Conservation (phyloP, 495 filamentous ascomycete species). For the Neurospora sp. region DNA sequence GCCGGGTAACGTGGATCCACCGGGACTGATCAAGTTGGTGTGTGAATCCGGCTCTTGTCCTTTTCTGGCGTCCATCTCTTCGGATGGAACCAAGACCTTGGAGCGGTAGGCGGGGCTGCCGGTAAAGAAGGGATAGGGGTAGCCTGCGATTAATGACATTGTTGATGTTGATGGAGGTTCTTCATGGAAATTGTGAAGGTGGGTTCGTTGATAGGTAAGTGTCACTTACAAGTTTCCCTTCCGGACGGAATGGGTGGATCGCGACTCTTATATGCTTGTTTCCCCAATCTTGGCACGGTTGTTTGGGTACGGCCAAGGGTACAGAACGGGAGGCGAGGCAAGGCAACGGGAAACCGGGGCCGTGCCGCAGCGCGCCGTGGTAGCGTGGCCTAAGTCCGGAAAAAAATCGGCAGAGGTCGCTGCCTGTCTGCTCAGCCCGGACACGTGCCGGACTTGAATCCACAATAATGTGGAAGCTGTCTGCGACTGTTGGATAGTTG, state of each 20-base stretch:
- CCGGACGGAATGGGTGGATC: neutral
- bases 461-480: neutral
- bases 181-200: neutral
- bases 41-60: neutral
- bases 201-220: neutral
- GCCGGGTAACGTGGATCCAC: neutral
- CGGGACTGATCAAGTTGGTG: neutral
- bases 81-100: neutral
- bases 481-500: neutral
- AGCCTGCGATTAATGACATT: neutral
- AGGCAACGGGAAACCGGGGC: neutral
- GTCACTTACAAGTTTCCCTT: neutral
- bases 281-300: neutral
- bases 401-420: neutral
- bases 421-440: neutral
- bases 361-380: neutral
- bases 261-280: neutral
- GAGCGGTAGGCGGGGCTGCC: neutral
- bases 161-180: neutral
- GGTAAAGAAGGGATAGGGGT: neutral
- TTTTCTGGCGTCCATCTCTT: neutral
- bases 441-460: neutral
- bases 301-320: neutral
- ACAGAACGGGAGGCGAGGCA: neutral
- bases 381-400: neutral